These are phyloP conservation scores for Sphaerostilbella broomeana DNA, from an alignment of 2,329 filamentous ascomycete species.

Conservation along the genomic window DNA sequence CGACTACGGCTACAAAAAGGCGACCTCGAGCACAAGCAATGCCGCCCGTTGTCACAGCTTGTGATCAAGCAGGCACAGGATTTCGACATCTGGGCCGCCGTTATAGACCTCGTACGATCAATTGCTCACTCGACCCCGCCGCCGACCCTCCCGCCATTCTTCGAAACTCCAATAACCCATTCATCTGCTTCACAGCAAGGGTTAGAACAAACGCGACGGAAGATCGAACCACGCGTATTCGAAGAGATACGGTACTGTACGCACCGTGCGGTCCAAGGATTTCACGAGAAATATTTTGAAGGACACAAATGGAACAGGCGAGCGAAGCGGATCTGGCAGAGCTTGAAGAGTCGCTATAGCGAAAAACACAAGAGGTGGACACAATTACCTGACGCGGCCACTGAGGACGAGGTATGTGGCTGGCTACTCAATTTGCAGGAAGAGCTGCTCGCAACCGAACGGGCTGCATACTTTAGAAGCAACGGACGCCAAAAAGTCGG, in stretches of 20 bases:
- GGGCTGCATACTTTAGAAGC: slow-evolving; percentile 3
- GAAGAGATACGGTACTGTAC: slow-evolving; percentile 10
- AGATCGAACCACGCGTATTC: slow-evolving; percentile 4
- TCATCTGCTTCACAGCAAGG: slow-evolving; percentile 12
- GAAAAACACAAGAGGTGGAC: not conserved
- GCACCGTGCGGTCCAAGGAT: slow-evolving; percentile 1
- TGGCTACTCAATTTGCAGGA: slow-evolving; percentile 1
- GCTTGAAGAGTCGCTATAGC: not conserved
- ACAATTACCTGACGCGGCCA: slow-evolving; percentile 1
- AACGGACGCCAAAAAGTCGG: not conserved
- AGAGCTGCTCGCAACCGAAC: not conserved
- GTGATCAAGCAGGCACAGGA: too few species aligned
- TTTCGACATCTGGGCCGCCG: too few species aligned
- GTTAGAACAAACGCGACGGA: slow-evolving; percentile 4
- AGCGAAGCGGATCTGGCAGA: slow-evolving; percentile 2
- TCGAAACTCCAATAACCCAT: slow-evolving; percentile 9
- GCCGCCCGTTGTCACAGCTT: too few species aligned
- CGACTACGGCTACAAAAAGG: too few species aligned
- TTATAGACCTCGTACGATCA: too few species aligned
- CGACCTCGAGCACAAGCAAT: too few species aligned
- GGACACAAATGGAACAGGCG: slow-evolving; percentile 6
- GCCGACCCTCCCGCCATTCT: not conserved
- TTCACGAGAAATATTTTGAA: slow-evolving; percentile 1
- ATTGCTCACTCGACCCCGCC: too few species aligned
- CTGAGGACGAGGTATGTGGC: not conserved